Base-by-base conservation (phyloP, 2,329 filamentous ascomycete genomes). In the Ceratocystis destructans region DNA sequence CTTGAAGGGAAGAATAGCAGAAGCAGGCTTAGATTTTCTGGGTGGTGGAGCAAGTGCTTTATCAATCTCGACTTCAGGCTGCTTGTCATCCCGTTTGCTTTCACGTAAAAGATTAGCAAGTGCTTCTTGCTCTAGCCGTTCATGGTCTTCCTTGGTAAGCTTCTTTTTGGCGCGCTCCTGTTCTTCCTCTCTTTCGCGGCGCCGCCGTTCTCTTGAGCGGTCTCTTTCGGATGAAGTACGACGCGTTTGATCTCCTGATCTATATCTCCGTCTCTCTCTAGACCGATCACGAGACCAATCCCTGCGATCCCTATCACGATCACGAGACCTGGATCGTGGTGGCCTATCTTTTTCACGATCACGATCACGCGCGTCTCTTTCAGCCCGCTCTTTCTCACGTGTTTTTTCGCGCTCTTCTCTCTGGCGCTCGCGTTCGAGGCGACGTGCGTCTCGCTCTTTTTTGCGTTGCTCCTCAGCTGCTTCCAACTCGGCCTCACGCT, bases 81-180 rank as follows among this genome's bases (percentile, higher is more conserved):
- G 77, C 68, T 80, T 79, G 2, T 76, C 73, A 31, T 77, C 75
- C 55, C 79, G 78, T 64, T 79, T 82, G 73, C 82, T 84, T 70
- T 85, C 83, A n/a, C 83, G 78, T 12, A 85, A 73, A 15, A 85
- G 76, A 68, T 85, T 80, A 22, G 79, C 81, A 67, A 85, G 74
- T 1, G 83, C 83, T 69, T 84, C 81, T 70, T 80, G 79, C 70
- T 85, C 83, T 6, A 85, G 76, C 20, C 79, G 77, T 65, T 83
- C 79, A 31, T 81, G 78, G 48, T 85, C 82, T 69, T 85, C 82
- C 68, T 83, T 80, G 5, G 81, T 81, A 10, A 85, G 77, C 62
- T 81, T 77, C 71, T 83, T 80, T 72, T 82, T 81, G 66, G 79
- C 78, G 0, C 79, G 73, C 46, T 76, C 74, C 45, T 74, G 73